phyloP scores from a whole-genome alignment of 148 eudicot species.

The Camellia lanceoleosa region DNA sequence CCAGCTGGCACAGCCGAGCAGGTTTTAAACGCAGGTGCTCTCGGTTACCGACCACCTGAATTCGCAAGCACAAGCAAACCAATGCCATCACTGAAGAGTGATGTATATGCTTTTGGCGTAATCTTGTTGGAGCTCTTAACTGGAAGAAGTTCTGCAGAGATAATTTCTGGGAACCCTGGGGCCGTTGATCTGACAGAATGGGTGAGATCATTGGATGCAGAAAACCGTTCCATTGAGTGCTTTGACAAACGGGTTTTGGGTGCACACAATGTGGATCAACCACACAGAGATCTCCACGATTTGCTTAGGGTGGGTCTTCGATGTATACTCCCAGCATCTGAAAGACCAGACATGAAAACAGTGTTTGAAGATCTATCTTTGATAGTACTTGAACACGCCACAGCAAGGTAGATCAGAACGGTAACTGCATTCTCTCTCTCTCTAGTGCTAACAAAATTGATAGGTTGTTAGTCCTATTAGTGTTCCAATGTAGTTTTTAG shows the following conservation, averaged over 20 bases:
- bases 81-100: slow-evolving; percentile 63
- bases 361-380: slow-evolving; percentile 53
- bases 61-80: slow-evolving; percentile 63
- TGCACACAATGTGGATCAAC: slow-evolving; percentile 13
- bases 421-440: too few relatives aligned
- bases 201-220: slow-evolving; percentile 46
- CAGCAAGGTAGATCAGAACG: not conserved
- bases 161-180: slow-evolving; percentile 37
- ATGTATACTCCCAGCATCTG: slow-evolving; percentile 63
- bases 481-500: not conserved
- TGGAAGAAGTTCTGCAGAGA: slow-evolving; percentile 48
- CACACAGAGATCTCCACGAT: slow-evolving; percentile 29
- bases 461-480: not conserved
- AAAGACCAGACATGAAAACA: slow-evolving; percentile 59
- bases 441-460: not conserved
- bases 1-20: slow-evolving; percentile 67
- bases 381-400: slow-evolving; percentile 21
- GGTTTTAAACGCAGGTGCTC: slow-evolving; percentile 57
- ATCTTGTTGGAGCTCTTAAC: slow-evolving; percentile 62
- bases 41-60: slow-evolving; percentile 73
- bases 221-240: slow-evolving; percentile 49
- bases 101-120: slow-evolving; percentile 73
- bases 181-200: slow-evolving; percentile 64
- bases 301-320: slow-evolving; percentile 53
- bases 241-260: slow-evolving; percentile 35